phyloP scores from a whole-genome alignment of 768 basidiomycete genomes.

The Tulasnella sp. region DNA sequence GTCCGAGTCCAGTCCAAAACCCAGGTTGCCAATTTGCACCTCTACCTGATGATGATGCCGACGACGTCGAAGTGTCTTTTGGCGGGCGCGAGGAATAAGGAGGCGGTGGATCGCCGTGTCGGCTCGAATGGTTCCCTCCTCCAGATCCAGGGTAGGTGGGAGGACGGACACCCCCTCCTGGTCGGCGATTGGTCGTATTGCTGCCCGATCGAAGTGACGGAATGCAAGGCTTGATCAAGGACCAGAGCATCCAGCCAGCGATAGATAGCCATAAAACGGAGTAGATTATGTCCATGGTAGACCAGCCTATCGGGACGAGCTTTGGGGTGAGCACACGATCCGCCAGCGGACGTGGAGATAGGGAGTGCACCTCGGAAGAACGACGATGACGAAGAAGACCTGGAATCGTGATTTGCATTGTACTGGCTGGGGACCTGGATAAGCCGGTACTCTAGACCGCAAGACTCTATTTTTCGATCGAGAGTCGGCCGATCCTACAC shows the following conservation, averaged over 20 bases:
- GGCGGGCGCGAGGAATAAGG: conserved; percentile 45
- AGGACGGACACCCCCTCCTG: conserved; percentile 28
- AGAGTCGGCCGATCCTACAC: neutral
- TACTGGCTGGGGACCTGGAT: conserved; percentile 46
- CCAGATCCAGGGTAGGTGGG: conserved; percentile 41
- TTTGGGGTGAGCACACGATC: neutral
- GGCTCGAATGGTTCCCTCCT: conserved; percentile 22
- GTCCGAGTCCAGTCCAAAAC: conserved; percentile 74
- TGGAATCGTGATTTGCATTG: conserved; percentile 1
- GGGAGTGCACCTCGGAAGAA: neutral
- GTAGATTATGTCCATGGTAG: conserved; percentile 3
- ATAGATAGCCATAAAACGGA: conserved; percentile 14
- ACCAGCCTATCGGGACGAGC: neutral
- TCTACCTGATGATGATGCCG: conserved; percentile 23
- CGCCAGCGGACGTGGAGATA: neutral
- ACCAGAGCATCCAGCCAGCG: conserved; percentile 32
- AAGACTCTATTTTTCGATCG: conserved; percentile 48
- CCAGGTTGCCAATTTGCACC: conserved; percentile 49
- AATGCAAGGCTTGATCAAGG: conserved; percentile 43
- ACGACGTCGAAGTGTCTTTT: neutral
- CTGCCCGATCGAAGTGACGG: conserved; percentile 24
- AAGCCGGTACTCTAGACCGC: conserved; percentile 74
- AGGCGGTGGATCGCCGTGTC: conserved; percentile 28
- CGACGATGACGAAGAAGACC: conserved; percentile 8
- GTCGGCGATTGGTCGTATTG: conserved; percentile 19